phyloP scores from a whole-genome alignment of 2,329 filamentous ascomycete genomes.

The Colletotrichum sp. region DNA sequence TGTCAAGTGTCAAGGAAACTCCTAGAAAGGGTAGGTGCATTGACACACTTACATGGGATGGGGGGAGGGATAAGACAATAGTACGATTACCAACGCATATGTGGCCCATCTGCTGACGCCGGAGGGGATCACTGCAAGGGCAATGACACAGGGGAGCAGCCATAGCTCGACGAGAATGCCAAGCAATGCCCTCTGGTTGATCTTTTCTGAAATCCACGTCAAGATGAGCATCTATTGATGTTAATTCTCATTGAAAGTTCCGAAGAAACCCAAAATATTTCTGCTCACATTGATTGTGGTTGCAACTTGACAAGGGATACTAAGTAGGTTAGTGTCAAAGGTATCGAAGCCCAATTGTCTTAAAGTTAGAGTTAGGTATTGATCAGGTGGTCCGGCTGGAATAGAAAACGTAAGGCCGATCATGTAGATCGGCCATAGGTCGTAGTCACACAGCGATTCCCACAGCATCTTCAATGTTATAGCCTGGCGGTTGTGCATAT shows the following conservation, averaged over 20 bases:
- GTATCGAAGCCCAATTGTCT: constrained; percentile 32
- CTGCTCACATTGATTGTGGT: background rate
- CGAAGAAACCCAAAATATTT: background rate
- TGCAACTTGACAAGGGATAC: constrained; percentile 7
- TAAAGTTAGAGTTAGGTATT: constrained; percentile 27
- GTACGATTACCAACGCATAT: constrained; percentile 31
- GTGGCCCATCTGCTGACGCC: constrained; percentile 30
- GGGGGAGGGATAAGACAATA: constrained; percentile 37
- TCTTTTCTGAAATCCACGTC: constrained; percentile 33
- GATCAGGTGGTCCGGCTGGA: constrained; percentile 23
- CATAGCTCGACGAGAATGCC: constrained; percentile 33
- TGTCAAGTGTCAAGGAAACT: constrained; percentile 30
- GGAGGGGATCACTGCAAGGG: constrained; percentile 31
- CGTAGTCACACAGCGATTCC: constrained; percentile 54
- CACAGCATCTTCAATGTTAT: constrained; percentile 50
- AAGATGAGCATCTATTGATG: constrained; percentile 13
- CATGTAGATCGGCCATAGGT: constrained; percentile 60
- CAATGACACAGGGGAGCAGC: constrained; percentile 34
- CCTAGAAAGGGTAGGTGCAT: background rate
- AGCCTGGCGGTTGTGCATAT: constrained; percentile 59
- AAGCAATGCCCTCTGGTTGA: constrained; percentile 30
- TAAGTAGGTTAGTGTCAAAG: constrained; percentile 51
- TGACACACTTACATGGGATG: constrained; percentile 40
- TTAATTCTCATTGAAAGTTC: background rate
- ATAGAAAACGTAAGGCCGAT: constrained; percentile 47